phyloP scores from a whole-genome alignment of 768 basidiomycete species.

The Agrocybe chaxingu region DNA sequence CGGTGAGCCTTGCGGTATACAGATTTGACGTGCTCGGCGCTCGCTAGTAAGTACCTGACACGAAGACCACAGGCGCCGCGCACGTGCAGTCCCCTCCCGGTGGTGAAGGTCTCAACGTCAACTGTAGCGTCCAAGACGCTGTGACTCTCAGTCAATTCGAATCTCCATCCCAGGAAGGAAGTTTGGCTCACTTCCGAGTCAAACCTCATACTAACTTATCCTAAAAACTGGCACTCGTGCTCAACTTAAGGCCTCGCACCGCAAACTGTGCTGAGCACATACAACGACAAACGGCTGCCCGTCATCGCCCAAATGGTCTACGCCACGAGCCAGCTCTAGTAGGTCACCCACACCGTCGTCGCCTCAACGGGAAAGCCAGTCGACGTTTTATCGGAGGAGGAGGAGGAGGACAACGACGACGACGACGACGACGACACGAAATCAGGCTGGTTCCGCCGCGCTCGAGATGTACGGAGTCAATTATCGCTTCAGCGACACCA shows the following conservation, averaged over 20 bases:
- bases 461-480: conserved; percentile 24
- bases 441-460: conserved; percentile 17
- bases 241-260: no score
- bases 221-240: no score
- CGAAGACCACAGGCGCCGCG: not conserved
- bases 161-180: no score
- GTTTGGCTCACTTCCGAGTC: no score
- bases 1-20: not conserved
- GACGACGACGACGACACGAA: conserved; percentile 9
- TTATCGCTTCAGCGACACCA: conserved; percentile 23
- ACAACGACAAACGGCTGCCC: not conserved
- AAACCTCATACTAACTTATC: no score
- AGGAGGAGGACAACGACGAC: no score
- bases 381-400: not conserved
- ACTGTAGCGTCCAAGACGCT: not conserved
- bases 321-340: not conserved
- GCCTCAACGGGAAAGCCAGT: not conserved
- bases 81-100: not conserved
- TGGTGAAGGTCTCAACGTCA: not conserved
- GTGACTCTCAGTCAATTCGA: not conserved
- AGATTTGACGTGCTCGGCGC: no score
- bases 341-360: not conserved
- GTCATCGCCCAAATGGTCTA: not conserved
- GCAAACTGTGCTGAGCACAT: not conserved
- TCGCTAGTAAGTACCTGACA: not conserved